A percentile compares a stretch with the other conserved stretches of the same genome.
Evolutionary conservation across 257 asterid species (phyloP).

Genomic region (Capsicum chinense): DNA sequence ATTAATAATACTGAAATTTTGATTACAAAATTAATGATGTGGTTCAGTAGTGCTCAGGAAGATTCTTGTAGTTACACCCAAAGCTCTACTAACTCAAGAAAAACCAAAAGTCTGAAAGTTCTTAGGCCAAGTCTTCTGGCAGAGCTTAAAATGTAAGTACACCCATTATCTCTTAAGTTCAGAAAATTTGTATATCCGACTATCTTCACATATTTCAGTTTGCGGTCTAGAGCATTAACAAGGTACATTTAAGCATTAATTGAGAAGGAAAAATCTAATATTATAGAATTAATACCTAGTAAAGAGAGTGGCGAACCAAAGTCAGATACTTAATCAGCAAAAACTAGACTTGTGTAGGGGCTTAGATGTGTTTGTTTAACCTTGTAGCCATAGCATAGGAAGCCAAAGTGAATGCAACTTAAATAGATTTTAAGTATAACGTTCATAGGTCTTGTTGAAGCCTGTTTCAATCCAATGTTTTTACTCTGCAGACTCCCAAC

Average conservation of each 20-base stretch:
- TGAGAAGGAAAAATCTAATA: not conserved
- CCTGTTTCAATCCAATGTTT: not conserved
- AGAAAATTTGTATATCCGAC: not conserved
- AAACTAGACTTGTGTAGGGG: not conserved
- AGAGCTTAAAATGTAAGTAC: not conserved
- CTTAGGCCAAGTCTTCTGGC: not conserved
- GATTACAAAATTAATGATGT: not conserved
- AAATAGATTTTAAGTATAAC: not conserved
- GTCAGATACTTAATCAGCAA: not conserved
- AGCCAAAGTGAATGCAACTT: constrained; percentile 11
- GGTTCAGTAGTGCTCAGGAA: not conserved
- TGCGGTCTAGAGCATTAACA: not conserved
- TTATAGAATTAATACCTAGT: not conserved
- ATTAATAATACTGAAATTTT: not conserved
- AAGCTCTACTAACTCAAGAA: not conserved
- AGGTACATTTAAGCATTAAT: not conserved
- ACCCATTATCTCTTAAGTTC: not conserved
- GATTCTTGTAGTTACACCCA: not conserved
- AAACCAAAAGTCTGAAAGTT: not conserved
- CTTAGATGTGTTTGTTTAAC: not conserved
- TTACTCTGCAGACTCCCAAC: not conserved
- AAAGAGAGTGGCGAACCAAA: not conserved
- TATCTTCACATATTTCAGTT: not conserved
- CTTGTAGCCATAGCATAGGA: constrained; percentile 2
- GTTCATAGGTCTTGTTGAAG: constrained; percentile 5